These are phyloP conservation scores for Nitzschia inconspicua DNA, from an alignment of 108 stramenopile species.

Conservation along the genomic window DNA sequence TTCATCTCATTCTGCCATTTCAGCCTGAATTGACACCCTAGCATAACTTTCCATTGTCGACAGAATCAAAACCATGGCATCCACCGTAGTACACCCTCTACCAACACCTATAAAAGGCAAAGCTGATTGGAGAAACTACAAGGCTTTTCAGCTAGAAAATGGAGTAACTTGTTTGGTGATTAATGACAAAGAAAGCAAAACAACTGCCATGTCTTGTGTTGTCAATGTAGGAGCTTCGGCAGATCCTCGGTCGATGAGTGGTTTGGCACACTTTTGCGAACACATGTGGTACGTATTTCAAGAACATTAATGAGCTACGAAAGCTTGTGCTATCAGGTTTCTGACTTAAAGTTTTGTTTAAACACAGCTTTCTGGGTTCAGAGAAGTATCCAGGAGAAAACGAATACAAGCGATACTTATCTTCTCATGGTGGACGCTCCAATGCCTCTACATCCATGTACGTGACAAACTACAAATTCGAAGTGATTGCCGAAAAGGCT, in stretches of 20 bases:
- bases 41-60: too few relatives aligned
- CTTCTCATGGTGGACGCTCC: constrained; percentile 70
- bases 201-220: constrained; percentile 66
- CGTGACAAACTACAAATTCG: constrained; percentile 83
- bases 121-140: constrained; percentile 74
- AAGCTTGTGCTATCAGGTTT: too few relatives aligned
- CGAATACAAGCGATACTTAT: constrained; percentile 74
- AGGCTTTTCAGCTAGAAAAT: constrained; percentile 54
- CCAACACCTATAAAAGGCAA: constrained; percentile 58
- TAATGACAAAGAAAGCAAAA: constrained; percentile 74
- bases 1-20: too few relatives aligned
- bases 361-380: constrained; percentile 68
- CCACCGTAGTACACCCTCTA: constrained; percentile 6
- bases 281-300: constrained; percentile 64
- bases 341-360: background rate
- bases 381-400: constrained; percentile 75
- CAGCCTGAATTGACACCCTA: too few relatives aligned
- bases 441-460: constrained; percentile 86
- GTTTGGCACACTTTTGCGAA: constrained; percentile 89
- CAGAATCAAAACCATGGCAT: background rate
- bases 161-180: constrained; percentile 46
- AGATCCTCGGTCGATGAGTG: constrained; percentile 74
- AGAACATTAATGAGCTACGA: too few relatives aligned
- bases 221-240: constrained; percentile 65
- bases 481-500: constrained; percentile 68